phyloP scores from a whole-genome alignment of 78 protist genomes.

The Capsaspora owczarzaki region DNA sequence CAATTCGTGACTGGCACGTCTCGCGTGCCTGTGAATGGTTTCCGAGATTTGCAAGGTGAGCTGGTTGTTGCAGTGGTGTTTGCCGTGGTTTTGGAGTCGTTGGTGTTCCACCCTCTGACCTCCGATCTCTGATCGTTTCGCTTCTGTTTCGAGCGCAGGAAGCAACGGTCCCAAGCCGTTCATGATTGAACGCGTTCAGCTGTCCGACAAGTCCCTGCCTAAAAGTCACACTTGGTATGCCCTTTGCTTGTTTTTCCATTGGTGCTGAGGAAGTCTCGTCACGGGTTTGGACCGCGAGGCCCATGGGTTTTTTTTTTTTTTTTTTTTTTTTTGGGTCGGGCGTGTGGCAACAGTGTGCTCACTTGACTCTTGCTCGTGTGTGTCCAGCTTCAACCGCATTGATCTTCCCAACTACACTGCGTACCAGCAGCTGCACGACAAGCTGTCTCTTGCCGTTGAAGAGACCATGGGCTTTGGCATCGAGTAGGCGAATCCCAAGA shows the following conservation, averaged over 20 bases:
- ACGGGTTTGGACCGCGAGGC: no score
- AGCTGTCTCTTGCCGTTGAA: conserved; percentile 38
- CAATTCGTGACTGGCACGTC: conserved; percentile 75
- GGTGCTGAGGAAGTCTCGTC: no score
- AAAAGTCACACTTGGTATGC: conserved; percentile 1
- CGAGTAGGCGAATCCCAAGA: conserved; percentile 17
- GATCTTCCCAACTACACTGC: conserved; percentile 9
- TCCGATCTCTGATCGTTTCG: not conserved
- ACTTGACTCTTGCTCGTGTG: not conserved
- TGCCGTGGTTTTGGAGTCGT: not conserved
- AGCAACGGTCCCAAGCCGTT: conserved; percentile 27
- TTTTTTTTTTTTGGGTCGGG: not conserved
- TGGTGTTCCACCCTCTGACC: not conserved
- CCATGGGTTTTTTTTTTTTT: not conserved
- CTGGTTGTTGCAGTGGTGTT: not conserved
- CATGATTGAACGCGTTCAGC: not conserved
- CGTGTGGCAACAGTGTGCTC: not conserved
- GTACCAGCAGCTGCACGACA: conserved; percentile 27
- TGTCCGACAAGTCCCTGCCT: not conserved
- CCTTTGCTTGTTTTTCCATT: not conserved
- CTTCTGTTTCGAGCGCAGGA: not conserved
- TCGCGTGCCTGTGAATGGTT: conserved; percentile 64
- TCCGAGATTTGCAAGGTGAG: conserved; percentile 38
- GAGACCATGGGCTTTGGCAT: conserved; percentile 35
- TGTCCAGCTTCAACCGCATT: conserved; percentile 59